A percentile compares a stretch with the other conserved stretches of the same genome.
These are phyloP conservation scores for Trichoderma gamsii DNA, from an alignment of 495 filamentous ascomycete species.

Conservation along the genomic window DNA sequence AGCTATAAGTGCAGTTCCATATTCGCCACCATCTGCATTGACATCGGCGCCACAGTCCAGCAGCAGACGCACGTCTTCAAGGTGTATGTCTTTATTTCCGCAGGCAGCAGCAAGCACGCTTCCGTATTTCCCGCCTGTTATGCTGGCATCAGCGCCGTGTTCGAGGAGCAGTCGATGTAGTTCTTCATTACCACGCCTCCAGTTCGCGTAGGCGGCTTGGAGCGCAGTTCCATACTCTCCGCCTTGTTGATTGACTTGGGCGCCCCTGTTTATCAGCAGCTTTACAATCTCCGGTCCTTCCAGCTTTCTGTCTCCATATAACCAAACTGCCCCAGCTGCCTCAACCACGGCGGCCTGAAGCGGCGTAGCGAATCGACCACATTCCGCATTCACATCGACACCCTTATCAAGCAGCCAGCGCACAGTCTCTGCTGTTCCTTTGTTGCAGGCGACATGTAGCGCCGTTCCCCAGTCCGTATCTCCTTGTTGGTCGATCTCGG, in stretches of 20 bases:
- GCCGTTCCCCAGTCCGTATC: slow-evolving; percentile 14
- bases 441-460: slow-evolving; percentile 25
- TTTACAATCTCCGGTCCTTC: slow-evolving; percentile 14
- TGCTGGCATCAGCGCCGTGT: slow-evolving; percentile 25
- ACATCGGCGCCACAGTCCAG: slow-evolving; percentile 5
- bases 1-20: background rate
- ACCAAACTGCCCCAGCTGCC: slow-evolving; percentile 15
- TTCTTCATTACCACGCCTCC: background rate
- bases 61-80: background rate
- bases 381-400: slow-evolving; percentile 17
- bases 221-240: slow-evolving; percentile 26
- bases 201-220: slow-evolving; percentile 22
- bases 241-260: slow-evolving; percentile 27
- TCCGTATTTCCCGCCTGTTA: slow-evolving; percentile 4
- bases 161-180: slow-evolving; percentile 25
- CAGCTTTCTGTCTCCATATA: slow-evolving; percentile 14
- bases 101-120: background rate
- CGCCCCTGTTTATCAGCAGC: slow-evolving; percentile 24
- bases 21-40: background rate
- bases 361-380: slow-evolving; percentile 19
- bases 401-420: slow-evolving; percentile 22
- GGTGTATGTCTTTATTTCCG: background rate
- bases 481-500: background rate
- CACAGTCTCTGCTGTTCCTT: slow-evolving; percentile 17
- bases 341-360: slow-evolving; percentile 20